Evolutionary conservation across 257 asterid species (phyloP).

Genomic region (Rhazya stricta): DNA sequence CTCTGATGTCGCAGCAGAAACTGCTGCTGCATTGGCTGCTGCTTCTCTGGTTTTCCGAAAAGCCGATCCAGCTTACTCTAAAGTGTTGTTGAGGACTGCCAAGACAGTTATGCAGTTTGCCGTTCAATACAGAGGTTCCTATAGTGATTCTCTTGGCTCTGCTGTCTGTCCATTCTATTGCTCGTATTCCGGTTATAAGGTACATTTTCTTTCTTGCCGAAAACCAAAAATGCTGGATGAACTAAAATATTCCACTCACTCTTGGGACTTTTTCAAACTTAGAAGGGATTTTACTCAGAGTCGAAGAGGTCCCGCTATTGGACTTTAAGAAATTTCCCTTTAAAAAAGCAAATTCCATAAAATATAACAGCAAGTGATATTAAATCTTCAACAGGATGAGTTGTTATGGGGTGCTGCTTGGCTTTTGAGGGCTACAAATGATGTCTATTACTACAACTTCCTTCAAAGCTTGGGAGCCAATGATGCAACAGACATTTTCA

Average conservation of each 20-base stretch:
- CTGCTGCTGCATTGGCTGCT: conserved; percentile 86
- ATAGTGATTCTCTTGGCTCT: conserved; percentile 67
- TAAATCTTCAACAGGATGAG: conserved; percentile 47
- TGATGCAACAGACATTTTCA: conserved; percentile 57
- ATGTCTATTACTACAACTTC: conserved; percentile 43
- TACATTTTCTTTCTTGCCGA: not conserved
- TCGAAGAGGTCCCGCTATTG: too few relatives aligned
- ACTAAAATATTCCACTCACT: not conserved
- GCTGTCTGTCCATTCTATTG: conserved; percentile 78
- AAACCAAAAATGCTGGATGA: not conserved
- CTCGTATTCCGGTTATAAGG: conserved; percentile 80
- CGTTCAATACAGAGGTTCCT: conserved; percentile 56
- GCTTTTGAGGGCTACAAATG: conserved; percentile 75
- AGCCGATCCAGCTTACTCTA: conserved; percentile 50
- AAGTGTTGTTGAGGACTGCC: conserved; percentile 46
- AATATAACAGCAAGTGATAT: not conserved
- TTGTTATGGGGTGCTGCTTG: conserved; percentile 85
- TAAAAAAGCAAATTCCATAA: too few relatives aligned
- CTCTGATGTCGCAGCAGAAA: conserved; percentile 87
- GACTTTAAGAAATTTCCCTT: too few relatives aligned
- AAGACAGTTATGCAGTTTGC: conserved; percentile 64
- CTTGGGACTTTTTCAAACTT: not conserved
- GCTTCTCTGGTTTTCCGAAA: conserved; percentile 72
- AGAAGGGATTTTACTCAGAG: too few relatives aligned
- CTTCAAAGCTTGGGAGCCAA: conserved; percentile 49